Conservation (phyloP, 129 eudicot species). For the Chrysanthemum lavandulifolium region DNA sequence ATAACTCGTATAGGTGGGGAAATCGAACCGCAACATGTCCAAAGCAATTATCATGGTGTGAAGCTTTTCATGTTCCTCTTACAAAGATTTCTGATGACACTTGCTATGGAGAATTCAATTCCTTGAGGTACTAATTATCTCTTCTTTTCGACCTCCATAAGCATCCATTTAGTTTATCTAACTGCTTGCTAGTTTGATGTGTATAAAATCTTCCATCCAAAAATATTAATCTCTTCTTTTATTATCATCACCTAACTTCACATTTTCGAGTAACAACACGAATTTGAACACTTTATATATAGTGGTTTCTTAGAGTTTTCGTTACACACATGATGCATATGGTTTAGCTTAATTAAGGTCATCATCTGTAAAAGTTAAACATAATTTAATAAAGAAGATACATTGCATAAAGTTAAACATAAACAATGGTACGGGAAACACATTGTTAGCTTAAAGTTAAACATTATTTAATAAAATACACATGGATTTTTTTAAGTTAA, state of each 20-base stretch:
- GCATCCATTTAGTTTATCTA: too few species aligned
- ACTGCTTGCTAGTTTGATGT: too few species aligned
- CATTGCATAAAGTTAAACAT: conserved; percentile 2
- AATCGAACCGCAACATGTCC: conserved; percentile 51
- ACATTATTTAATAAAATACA: background rate
- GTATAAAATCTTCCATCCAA: too few species aligned
- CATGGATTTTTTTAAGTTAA: background rate
- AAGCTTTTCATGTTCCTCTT: conserved; percentile 72
- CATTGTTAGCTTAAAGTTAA: background rate
- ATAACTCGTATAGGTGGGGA: conserved; percentile 72
- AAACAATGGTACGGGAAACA: background rate
- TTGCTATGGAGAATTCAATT: conserved; percentile 50
- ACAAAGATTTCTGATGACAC: conserved; percentile 48
- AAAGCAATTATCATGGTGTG: conserved; percentile 62
- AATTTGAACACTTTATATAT: background rate
- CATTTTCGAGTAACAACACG: background rate
- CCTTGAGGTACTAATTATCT: conserved; percentile 39
- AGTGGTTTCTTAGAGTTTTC: conserved; percentile 4
- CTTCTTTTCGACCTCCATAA: background rate
- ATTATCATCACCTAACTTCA: background rate
- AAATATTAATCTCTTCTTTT: too few species aligned
- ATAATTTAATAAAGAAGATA: background rate
- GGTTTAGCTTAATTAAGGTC: conserved; percentile 6
- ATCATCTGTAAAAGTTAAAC: conserved; percentile 2
- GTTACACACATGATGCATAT: background rate